Evolutionary conservation across 1,284 basidiomycete genomes (phyloP), one percentile per base, ranked within the genome.

Genomic region (Lentinula novae-zelandiae): DNA sequence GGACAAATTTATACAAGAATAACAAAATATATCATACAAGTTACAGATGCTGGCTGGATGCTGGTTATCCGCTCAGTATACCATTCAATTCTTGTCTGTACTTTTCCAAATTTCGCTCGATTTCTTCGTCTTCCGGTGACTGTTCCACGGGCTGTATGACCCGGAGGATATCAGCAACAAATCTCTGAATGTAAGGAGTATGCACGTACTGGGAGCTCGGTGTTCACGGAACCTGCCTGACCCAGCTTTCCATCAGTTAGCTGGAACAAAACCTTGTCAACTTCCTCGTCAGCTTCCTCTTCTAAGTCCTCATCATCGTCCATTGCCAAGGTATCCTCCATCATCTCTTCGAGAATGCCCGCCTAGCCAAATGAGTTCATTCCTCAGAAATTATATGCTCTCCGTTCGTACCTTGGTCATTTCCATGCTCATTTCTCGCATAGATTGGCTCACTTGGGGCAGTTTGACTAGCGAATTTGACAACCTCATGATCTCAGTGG

Each of bases 361-460:
- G 93, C 93, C 94, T 96, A 61, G 10, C 20, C 42, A 38, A 36
- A 31, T 20, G 22, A 55, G 54, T 48, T 58, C 34, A 42, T 63
- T 53, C 13, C 56, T 39, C 46, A 10, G 22, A 55, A 42, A 15
- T 36, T 1, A 49, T 31, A 22, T 34, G 17, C 27, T 15, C 15
- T 17, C 40, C 15, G 20, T 17, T 8, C 22, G 34, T 57, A 92
- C 94, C 85, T 98, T 98, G 66, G 93, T 98, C 95, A 99, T 98
- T 75, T 99, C 96, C 86, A 95, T 93, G 68, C 90, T 93, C 95
- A 99, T 96, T 70, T 98, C 92, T 34, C 95, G 85, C 97, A 99
- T 99, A 0, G 87, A 84, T 65, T 88, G 89, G 72, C 88, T 92
- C 58, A 99, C 86, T 72, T 99, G 93, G 15, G 97, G 97, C 39